Base-by-base conservation (phyloP, 345 rosid genomes). In the Populus simonii region DNA sequence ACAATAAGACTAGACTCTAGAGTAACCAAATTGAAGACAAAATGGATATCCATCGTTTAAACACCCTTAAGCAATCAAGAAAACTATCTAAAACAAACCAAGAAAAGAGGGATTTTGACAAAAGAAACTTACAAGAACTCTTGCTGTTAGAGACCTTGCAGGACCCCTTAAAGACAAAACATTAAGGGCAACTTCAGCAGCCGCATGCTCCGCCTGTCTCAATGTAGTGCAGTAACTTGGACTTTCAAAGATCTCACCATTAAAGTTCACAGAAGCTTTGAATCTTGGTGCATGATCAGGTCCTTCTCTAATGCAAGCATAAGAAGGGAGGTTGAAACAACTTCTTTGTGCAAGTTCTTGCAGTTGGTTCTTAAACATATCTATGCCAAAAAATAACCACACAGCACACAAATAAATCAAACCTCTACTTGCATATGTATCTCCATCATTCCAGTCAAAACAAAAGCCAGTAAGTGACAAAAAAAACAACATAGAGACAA, bases 251-350 rank as follows among this genome's bases (percentile, higher is more conserved):
- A 86, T 83, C 84, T 91, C 93, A 31, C 96, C 92, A 70, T 91
- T 91, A 83, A 91, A 90, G 75, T 90, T 91, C 36, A 91, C 96
- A 53, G 84, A 90, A 77, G 96, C 92, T 89, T 87, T 92, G 80
- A 92, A 92, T 74, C 96, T 87, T 18, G 96, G 96, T 8, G 92
- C 96, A 85, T 90, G 93, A 86, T 92, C 93, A 33, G 92, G 96
- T 57, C 96, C 93, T 89, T 87, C 89, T 84, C 93, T 89, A 79
- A 83, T 75, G 72, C 91, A 89, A 41, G 89, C 84, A 86, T 92
- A 92, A 27, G 91, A 84, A 71, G 96, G 96, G n/a, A 90, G 93
- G 45, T 79, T 90, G 69, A 91, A 91, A 82, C 96, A 91, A 77
- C 96, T 91, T 85, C 93, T 87, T 49, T 91, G 96, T 79, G 96